Percentiles rank a stretch among this genome's conserved stretches.
These are phyloP conservation scores for Metarhizium robertsii DNA, from an alignment of 2,329 filamentous ascomycete species.

Conservation along the genomic window DNA sequence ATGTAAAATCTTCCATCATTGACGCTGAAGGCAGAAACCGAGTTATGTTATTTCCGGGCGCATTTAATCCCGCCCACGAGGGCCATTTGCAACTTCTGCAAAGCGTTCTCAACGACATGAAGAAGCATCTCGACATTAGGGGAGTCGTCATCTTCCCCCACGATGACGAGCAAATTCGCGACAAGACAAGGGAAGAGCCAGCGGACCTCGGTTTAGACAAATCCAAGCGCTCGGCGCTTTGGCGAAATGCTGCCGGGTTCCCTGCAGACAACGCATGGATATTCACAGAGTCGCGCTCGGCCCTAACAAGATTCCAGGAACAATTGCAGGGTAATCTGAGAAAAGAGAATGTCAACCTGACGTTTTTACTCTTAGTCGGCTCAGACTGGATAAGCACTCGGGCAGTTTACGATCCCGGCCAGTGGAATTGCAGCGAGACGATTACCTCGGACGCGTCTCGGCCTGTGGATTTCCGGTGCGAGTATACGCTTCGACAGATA, in stretches of 20 bases:
- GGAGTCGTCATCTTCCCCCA: slow-evolving; percentile 22
- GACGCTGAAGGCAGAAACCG: slow-evolving; percentile 9
- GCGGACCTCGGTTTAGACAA: slow-evolving; percentile 10
- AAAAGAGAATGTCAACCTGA: slow-evolving; percentile 9
- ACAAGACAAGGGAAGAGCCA: slow-evolving; percentile 12
- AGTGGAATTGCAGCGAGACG: slow-evolving; percentile 14
- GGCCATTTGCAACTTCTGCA: slow-evolving; percentile 23
- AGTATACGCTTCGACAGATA: slow-evolving; percentile 14
- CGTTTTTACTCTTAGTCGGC: slow-evolving; percentile 15
- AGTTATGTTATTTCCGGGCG: slow-evolving; percentile 26
- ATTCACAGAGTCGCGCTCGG: slow-evolving; percentile 10
- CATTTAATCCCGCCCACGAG: slow-evolving; percentile 28
- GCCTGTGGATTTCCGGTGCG: slow-evolving; percentile 15
- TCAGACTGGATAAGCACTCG: slow-evolving; percentile 14
- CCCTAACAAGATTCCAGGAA: slow-evolving; percentile 10
- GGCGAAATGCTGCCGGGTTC: slow-evolving; percentile 9
- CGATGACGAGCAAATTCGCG: slow-evolving; percentile 13
- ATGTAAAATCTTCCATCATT: not conserved
- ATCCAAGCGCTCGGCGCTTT: slow-evolving; percentile 16
- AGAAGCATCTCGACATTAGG: slow-evolving; percentile 18
- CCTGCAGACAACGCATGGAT: slow-evolving; percentile 17
- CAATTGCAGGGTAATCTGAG: slow-evolving; percentile 5
- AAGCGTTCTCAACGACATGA: slow-evolving; percentile 18
- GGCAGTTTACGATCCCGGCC: slow-evolving; percentile 6
- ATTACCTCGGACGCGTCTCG: slow-evolving; percentile 17